Base-by-base conservation (phyloP, 2,329 filamentous ascomycete genomes). In the Cryoendolithus antarcticus region DNA sequence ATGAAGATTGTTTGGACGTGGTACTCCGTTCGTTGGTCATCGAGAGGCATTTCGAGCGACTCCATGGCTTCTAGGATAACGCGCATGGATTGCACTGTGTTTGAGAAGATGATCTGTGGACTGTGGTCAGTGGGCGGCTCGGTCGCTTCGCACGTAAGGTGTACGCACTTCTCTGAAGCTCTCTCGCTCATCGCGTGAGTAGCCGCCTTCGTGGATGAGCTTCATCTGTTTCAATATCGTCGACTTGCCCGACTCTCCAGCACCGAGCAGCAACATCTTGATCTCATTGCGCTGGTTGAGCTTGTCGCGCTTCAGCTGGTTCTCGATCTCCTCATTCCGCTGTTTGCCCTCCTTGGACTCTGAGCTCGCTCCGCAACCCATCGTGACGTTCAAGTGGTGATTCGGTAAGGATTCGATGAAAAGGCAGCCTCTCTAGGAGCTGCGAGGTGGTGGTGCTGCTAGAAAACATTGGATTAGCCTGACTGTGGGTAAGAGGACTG, bases 271-370 rank as follows among this genome's bases (percentile, higher is more conserved):
- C 56, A 98, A 74, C 91, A 98, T 96, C 77, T 98, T 98, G 72
- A 98, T 98, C 70, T 98, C 91, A 56, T 98, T 98, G 58, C 89
- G 82, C 71, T 95, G 88, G 74, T 93, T 82, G 84, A 96, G 84
- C 70, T 93, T 93, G 62, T 98, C 91, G 64, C 86, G 77, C 77
- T 95, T 96, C 62, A 96, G 73, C 73, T 96, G 89, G 65, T 95
- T 96, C 70, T 98, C 91, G 61, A 98, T 98, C 78, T 96, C 89
- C 75, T 98, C 91, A 64, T 98, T 96, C 56, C 91, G 82, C 73
- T 86, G 85, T 84, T 95, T 96, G 70, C 91, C 89, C 86, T 96
- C 91, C 82, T 95, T 95, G 71, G 96, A 91, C 73, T 96, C 91
- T 62, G 91, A 94, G 66, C 89, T 96, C 86, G 95, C 93, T 69